Base-by-base conservation (phyloP, 2,329 filamentous ascomycete genomes). In the Calonectria hongkongensis region DNA sequence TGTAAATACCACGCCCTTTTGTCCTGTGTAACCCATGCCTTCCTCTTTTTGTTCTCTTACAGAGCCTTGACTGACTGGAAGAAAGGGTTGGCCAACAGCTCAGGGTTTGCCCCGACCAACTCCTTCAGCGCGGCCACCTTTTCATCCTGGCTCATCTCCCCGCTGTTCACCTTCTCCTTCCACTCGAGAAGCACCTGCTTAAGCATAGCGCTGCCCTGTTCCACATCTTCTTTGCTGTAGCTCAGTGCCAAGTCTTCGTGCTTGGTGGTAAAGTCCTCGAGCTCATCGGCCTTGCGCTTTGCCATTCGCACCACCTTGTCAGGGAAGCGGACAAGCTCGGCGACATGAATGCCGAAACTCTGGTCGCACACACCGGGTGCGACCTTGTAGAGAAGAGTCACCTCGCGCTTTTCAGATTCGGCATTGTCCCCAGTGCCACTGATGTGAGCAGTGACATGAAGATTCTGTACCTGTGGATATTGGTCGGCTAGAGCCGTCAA, bases 241-340 rank as follows among this genome's bases (percentile, higher is more conserved):
- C 90, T 86, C 51, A 89, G 84, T 9, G 88, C 87, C 8, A 88
- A 79, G 54, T 89, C 88, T 74, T 94, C 92, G 79, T 94, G 92
- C 85, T 95, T 96, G 64, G 91, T 91, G 0, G 94, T 94, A 80
- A 99, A 99, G 83, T 99, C 97, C 83, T 99, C 97, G 43, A 99
- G 89, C 88, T 99, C 97, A 83, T 98, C 97, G 0, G 97, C 97
- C 87, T 99, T 99, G 79, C 97, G 92, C 86, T 98, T 98, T n/a
- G 97, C 97, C 97, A 99, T 99, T 75, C 95, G 95, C 73, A 99
- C 94, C 18, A 99, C 97, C 86, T 99, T 99, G 79, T 95, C 93
- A 0, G 97, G 97, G 86, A 99, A 99, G 54, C 96, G 92, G 25
- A 99, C 97, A 7, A 99, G 90, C 86, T 99, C 97, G 0, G 97